Percentiles rank a stretch among this genome's conserved stretches.
These are phyloP conservation scores for Dalechampia spathulata DNA, from an alignment of 441 rosid genomes.

Conservation along the genomic window DNA sequence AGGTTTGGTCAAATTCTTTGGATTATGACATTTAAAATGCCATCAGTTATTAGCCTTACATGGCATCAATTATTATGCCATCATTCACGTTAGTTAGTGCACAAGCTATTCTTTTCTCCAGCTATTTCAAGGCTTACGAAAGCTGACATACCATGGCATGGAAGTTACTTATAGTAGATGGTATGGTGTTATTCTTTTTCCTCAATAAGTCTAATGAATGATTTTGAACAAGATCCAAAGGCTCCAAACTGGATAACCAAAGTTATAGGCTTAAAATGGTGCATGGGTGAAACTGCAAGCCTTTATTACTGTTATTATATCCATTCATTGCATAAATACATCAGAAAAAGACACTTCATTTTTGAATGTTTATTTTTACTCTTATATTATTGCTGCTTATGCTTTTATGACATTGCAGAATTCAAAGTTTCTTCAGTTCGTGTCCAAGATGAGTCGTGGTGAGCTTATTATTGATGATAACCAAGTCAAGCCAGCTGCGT, in stretches of 20 bases:
- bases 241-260: neutral
- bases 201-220: neutral
- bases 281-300: neutral
- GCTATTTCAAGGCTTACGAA: too few species aligned
- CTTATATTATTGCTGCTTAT: conserved; percentile 2
- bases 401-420: conserved; percentile 51
- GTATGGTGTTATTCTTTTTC: too few species aligned
- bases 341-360: neutral
- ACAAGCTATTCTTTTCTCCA: too few species aligned
- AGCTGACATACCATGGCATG: too few species aligned
- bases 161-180: too few species aligned
- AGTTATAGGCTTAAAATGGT: neutral
- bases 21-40: too few species aligned
- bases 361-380: neutral
- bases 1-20: too few species aligned
- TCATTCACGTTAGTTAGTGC: too few species aligned
- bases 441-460: conserved; percentile 99
- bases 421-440: conserved; percentile 96
- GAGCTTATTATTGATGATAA: conserved; percentile 94
- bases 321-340: neutral
- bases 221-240: neutral
- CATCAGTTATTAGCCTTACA: too few species aligned
- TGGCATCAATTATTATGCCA: too few species aligned
- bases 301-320: neutral
- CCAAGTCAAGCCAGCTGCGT: conserved; percentile 63